Conservation (phyloP, 495 filamentous ascomycete genomes). For the Ramalina peruviana region DNA sequence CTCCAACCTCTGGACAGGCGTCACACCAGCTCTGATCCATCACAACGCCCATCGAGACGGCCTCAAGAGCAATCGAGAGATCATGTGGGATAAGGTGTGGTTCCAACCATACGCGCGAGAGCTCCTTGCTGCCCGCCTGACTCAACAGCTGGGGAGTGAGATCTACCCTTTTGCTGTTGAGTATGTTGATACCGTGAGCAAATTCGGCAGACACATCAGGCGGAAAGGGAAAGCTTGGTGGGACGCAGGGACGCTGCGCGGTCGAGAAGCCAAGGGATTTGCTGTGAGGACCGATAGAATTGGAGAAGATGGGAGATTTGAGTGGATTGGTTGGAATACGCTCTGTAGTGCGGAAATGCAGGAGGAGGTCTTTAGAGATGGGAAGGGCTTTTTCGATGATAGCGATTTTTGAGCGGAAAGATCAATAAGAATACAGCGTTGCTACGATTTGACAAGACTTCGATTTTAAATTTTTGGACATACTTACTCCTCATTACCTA, state of each 20-base stretch:
- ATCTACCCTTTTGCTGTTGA: background rate
- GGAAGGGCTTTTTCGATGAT: slow-evolving; percentile 1
- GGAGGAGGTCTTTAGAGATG: slow-evolving; percentile 7
- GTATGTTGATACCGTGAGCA: too few species aligned
- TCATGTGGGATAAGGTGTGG: slow-evolving; percentile 4
- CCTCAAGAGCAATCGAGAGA: slow-evolving; percentile 5
- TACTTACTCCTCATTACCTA: too few species aligned
- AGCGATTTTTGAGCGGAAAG: too few species aligned
- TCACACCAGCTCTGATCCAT: slow-evolving; percentile 4
- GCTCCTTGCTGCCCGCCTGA: background rate
- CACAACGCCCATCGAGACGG: slow-evolving; percentile 4
- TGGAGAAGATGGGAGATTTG: background rate
- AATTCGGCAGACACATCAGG: too few species aligned
- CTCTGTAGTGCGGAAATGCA: slow-evolving; percentile 3
- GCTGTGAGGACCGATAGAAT: slow-evolving; percentile 5
- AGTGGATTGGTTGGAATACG: slow-evolving; percentile 5
- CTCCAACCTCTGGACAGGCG: slow-evolving; percentile 8
- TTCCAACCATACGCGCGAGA: slow-evolving; percentile 3
- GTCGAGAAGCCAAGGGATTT: background rate
- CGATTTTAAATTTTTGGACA: too few species aligned
- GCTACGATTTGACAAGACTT: too few species aligned
- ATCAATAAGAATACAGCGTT: too few species aligned
- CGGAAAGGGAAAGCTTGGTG: background rate
- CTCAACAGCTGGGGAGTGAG: background rate
- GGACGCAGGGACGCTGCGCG: background rate